A percentile compares a stretch with the other conserved stretches of the same genome.
Evolutionary conservation across 768 basidiomycete genomes (phyloP).

Genomic region (Cystoderma amianthinum): DNA sequence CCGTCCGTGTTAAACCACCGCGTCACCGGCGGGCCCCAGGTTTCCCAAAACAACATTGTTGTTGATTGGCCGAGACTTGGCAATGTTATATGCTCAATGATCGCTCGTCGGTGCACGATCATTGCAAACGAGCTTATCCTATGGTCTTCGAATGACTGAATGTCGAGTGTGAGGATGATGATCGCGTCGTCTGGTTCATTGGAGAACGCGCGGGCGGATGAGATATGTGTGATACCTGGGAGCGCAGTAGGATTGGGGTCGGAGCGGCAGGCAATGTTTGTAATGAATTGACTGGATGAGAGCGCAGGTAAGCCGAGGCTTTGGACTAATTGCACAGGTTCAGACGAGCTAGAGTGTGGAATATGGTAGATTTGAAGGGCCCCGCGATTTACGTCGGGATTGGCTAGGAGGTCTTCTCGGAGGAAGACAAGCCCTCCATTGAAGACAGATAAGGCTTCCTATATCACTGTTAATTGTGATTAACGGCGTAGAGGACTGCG

Average conservation of each 20-base stretch:
- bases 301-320: conserved; percentile 1
- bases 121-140: background rate
- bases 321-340: conserved; percentile 3
- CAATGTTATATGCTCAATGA: background rate
- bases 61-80: background rate
- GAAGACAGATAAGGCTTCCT: conserved; percentile 1
- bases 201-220: background rate
- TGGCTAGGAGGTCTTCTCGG: conserved; percentile 8
- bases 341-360: background rate
- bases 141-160: background rate
- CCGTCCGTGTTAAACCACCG: background rate
- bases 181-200: background rate
- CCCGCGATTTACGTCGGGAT: conserved; percentile 1
- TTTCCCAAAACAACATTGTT: background rate
- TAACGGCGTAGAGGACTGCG: background rate
- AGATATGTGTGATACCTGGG: background rate
- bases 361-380: conserved; percentile 7
- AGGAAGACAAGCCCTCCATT: conserved; percentile 10
- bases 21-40: background rate
- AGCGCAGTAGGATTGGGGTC: conserved; percentile 6
- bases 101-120: background rate
- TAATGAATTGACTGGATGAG: background rate
- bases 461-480: background rate
- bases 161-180: conserved; percentile 1
- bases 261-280: conserved; percentile 5